Evolutionary conservation across 1,284 basidiomycete genomes (phyloP).

Genomic region (Puccinia coronata): DNA sequence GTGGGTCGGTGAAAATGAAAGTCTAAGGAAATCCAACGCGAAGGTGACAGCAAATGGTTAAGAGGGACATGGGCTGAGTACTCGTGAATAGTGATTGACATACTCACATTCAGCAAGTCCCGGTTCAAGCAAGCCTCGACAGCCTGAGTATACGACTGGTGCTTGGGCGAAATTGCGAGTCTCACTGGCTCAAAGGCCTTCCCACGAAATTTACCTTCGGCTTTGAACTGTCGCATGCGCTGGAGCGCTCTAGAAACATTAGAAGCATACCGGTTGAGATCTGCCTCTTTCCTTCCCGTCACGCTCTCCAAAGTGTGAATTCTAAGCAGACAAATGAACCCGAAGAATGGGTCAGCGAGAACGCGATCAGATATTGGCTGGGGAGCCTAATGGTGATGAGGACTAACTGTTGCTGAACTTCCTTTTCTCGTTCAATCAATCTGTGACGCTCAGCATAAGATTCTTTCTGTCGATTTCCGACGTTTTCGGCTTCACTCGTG

Average conservation of each 20-base stretch:
- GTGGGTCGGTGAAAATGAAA: conserved; percentile 42
- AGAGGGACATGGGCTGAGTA: background rate
- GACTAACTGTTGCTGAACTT: conserved; percentile 22
- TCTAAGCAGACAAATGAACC: background rate
- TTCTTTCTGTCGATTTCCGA: conserved; percentile 33
- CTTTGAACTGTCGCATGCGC: conserved; percentile 23
- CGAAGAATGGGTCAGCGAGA: background rate
- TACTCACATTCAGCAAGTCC: conserved; percentile 41
- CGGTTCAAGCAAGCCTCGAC: conserved; percentile 36
- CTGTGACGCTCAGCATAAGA: conserved; percentile 24
- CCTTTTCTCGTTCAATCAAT: background rate
- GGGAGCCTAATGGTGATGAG: background rate
- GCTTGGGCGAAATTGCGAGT: conserved; percentile 34
- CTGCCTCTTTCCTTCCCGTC: conserved; percentile 34
- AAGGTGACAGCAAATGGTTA: background rate
- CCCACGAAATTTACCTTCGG: conserved; percentile 37
- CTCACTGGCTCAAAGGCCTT: conserved; percentile 45
- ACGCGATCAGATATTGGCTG: background rate
- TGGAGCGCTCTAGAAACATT: conserved; percentile 27
- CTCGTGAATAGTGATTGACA: background rate
- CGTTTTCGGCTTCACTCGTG: background rate
- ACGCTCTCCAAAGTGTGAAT: conserved; percentile 27
- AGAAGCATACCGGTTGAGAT: background rate
- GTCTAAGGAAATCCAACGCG: conserved; percentile 12
- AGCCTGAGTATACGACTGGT: conserved; percentile 2